Percentiles rank a stretch among this genome's conserved stretches.
phyloP scores from a whole-genome alignment of 768 basidiomycete genomes.

The Imleria badia region DNA sequence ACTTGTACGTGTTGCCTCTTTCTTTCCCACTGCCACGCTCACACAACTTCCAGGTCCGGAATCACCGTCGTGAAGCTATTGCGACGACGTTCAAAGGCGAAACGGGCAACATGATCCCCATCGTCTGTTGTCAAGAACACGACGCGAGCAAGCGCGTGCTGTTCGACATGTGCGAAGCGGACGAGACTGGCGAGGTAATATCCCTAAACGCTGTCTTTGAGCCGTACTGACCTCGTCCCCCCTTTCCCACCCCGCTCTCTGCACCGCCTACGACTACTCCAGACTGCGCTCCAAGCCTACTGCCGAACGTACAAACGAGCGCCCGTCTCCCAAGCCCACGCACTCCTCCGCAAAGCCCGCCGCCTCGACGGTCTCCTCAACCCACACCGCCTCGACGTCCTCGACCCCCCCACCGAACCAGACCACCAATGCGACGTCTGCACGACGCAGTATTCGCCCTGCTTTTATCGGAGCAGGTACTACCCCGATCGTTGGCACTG shows the following conservation, averaged over 20 bases:
- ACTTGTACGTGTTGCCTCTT: constrained; percentile 47
- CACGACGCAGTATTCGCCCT: constrained; percentile 69
- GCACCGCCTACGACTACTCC: not conserved
- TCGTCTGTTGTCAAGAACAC: constrained; percentile 80
- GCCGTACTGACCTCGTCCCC: constrained; percentile 9
- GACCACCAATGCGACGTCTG: constrained; percentile 57
- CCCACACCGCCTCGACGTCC: constrained; percentile 40
- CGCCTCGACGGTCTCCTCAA: constrained; percentile 73
- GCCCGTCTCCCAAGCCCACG: constrained; percentile 69
- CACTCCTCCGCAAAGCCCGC: constrained; percentile 83
- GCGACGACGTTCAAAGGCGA: constrained; percentile 75
- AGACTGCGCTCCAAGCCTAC: constrained; percentile 92
- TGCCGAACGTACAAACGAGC: constrained; percentile 84
- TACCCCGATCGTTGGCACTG: constrained; percentile 35
- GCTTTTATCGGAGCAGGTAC: constrained; percentile 55
- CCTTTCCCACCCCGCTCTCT: not conserved
- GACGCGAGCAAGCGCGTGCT: constrained; percentile 62
- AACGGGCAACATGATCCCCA: constrained; percentile 74
- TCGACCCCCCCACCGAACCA: constrained; percentile 14
- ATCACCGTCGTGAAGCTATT: constrained; percentile 65
- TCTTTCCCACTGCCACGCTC: not conserved
- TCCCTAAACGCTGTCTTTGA: not conserved
- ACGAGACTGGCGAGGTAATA: constrained; percentile 76
- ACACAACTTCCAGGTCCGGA: constrained; percentile 59
- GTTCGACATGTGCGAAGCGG: constrained; percentile 82